Evolutionary conservation across 495 filamentous ascomycete species (phyloP), one percentile per base, ranked within the genome.

Genomic region (Annulohypoxylon bovei): DNA sequence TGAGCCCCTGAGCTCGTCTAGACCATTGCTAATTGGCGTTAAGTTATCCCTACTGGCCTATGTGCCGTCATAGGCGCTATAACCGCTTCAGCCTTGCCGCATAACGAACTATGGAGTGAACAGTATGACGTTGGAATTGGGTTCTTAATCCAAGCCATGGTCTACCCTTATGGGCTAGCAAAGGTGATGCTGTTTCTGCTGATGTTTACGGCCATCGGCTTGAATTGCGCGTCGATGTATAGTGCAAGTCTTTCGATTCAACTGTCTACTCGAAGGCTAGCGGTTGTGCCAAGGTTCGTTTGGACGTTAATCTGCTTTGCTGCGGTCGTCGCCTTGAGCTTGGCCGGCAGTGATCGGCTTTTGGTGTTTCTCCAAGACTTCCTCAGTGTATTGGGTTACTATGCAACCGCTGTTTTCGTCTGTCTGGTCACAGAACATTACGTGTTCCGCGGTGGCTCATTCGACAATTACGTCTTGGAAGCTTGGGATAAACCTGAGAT

Each of bases 351-450:
- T 20, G 75, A 85, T 39, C 72, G 78, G 37, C 77, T 86, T 32
- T 70, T 80, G 27, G 67, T 67, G 0, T 81, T 81, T 20, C 70
- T 86, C 28, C 78, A 85, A 70, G 82, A 88, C 62, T 88, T 89
- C 75, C 81, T 90, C 22, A 81, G 82, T 8, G 72, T 89, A 33
- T 78, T 90, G 18, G 86, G 88, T 5, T 90, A 89, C 76, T 88
- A 87, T 84, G 83, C 81, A 55, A 86, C 87, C 11, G 81, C 81
- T 1, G 88, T 86, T 73, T 84, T 86, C 33, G 79, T 85, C 59
- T 87, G 90, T 65, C 65, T 91, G 3, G 82, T 88, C 65, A 75
- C 78, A 9, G 89, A 91, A 65, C 87, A 91, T 74, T 86, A 86
- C 64, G 56, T 84, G 42, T 90, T 90, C 80, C 83, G 88, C 14